Percentiles rank a stretch among this genome's conserved stretches.
These are phyloP conservation scores for Dalbergia oliveri DNA, from an alignment of 306 rosid species.

Conservation along the genomic window DNA sequence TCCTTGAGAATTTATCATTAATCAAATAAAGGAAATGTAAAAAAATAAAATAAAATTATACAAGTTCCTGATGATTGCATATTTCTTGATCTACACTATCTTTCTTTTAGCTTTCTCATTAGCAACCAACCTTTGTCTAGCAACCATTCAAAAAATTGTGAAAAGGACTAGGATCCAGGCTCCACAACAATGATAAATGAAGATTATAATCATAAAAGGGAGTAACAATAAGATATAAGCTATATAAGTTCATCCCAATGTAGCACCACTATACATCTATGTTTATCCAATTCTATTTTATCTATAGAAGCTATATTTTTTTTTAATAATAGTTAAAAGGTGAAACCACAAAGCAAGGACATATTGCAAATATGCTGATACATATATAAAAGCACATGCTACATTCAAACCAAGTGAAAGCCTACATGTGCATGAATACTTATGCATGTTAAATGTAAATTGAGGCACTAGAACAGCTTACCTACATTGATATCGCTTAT, in stretches of 20 bases:
- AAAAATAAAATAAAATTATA: too few species aligned
- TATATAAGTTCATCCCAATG: not conserved
- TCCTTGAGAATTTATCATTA: too few species aligned
- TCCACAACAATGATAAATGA: not conserved
- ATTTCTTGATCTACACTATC: not conserved
- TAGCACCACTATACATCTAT: not conserved
- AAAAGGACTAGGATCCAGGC: not conserved
- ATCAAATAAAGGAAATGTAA: too few species aligned
- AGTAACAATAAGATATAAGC: not conserved
- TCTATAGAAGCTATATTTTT: not conserved
- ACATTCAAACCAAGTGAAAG: not conserved
- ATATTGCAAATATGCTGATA: not conserved
- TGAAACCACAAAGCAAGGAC: not conserved
- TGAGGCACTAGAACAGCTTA: slow-evolving; percentile 17
- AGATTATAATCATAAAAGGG: not conserved
- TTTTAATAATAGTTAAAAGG: too few species aligned
- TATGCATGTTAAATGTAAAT: not conserved
- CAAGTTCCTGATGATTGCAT: too few species aligned
- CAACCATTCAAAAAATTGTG: not conserved
- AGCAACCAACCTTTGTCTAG: slow-evolving; percentile 20
- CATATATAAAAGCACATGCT: not conserved
- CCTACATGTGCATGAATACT: too few species aligned
- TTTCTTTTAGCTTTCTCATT: slow-evolving; percentile 14
- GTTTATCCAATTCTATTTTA: not conserved
- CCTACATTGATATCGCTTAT: slow-evolving; percentile 66